Evolutionary conservation across 352 stramenopile species (phyloP).

Genomic region (Phytopythium boreale): DNA sequence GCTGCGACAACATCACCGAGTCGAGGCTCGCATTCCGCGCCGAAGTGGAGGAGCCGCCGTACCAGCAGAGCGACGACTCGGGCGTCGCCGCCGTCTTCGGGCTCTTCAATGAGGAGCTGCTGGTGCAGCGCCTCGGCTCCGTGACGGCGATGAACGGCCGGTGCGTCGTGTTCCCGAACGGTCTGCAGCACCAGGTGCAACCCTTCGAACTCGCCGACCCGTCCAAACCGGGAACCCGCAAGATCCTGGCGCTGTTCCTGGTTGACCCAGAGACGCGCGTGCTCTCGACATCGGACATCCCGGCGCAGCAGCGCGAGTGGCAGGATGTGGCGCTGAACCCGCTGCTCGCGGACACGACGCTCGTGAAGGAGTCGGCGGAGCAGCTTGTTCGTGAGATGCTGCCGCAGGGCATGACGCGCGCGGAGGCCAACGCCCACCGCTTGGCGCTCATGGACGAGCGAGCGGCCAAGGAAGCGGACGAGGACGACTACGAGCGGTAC

Average conservation of each 20-base stretch:
- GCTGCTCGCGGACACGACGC: conserved; percentile 8
- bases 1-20: conserved; percentile 37
- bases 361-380: conserved; percentile 12
- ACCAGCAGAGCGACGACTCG: conserved; percentile 28
- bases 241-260: conserved; percentile 51
- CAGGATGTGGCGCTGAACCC: conserved; percentile 9
- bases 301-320: conserved; percentile 41
- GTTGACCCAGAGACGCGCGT: conserved; percentile 28
- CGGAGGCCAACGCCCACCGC: conserved; percentile 18
- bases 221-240: conserved; percentile 27
- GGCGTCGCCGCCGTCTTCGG: conserved; percentile 29
- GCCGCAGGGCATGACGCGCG: conserved; percentile 16
- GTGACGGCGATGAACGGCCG: conserved; percentile 20
- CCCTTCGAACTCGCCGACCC: conserved; percentile 38
- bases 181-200: conserved; percentile 40
- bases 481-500: conserved; percentile 11
- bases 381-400: conserved; percentile 19
- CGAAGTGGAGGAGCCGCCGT: conserved; percentile 21
- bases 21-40: conserved; percentile 36
- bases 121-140: conserved; percentile 24
- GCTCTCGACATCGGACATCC: conserved; percentile 31
- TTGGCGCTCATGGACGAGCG: conserved; percentile 31
- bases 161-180: conserved; percentile 40
- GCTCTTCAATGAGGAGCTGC: conserved; percentile 13
- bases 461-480: not conserved